phyloP scores from a whole-genome alignment of 371 early-diverging fungal species.

The Ordospora colligata region DNA sequence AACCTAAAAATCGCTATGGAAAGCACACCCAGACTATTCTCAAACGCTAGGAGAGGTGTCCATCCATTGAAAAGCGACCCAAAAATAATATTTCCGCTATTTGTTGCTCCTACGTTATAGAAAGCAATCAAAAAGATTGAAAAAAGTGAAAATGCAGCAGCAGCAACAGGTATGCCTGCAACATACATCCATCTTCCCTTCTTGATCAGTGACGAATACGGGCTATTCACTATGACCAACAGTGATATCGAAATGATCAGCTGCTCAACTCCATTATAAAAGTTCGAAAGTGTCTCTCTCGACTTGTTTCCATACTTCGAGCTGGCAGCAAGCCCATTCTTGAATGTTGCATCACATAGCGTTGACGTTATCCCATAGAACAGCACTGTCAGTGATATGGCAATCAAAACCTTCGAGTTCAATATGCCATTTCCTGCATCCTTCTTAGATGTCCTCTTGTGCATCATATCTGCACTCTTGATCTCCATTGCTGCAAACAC shows the following conservation, averaged over 20 bases:
- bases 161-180: neutral
- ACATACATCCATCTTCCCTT: slow-evolving; percentile 49
- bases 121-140: slow-evolving; percentile 3
- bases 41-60: neutral
- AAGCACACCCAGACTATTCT: slow-evolving; percentile 9
- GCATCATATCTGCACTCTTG: slow-evolving; percentile 4
- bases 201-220: slow-evolving; percentile 45
- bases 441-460: slow-evolving; percentile 27
- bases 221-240: slow-evolving; percentile 40
- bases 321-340: slow-evolving; percentile 14
- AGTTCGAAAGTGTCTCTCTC: slow-evolving; percentile 11
- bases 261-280: slow-evolving; percentile 37
- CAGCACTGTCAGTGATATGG: slow-evolving; percentile 48
- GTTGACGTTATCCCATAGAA: slow-evolving; percentile 46
- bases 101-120: slow-evolving; percentile 4
- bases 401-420: slow-evolving; percentile 42
- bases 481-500: slow-evolving; percentile 23
- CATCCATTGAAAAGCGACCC: neutral
- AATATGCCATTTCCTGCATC: slow-evolving; percentile 39
- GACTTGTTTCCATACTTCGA: slow-evolving; percentile 1
- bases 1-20: slow-evolving; percentile 38
- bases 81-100: neutral
- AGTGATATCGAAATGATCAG: slow-evolving; percentile 30
- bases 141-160: neutral
- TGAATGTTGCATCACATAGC: slow-evolving; percentile 33